Base-by-base conservation (phyloP, 371 early-diverging fungal genomes). In the Rhizopus microsporus region DNA sequence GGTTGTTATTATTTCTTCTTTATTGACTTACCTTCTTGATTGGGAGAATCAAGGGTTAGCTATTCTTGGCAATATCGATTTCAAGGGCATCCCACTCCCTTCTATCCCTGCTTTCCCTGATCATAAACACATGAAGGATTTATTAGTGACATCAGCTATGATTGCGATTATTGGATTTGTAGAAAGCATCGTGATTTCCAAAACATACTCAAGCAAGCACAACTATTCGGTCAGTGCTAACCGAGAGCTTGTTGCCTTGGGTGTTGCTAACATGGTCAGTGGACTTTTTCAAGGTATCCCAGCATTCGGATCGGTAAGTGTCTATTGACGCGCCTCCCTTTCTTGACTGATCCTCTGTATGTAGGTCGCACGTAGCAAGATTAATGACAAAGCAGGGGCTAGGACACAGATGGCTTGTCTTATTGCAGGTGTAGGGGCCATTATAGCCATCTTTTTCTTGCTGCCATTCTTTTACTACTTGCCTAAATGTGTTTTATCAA, bases 141-240 rank as follows among this genome's bases (percentile, higher is more conserved):
- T 80, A 30, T 45, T 77, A 33, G 68, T 80, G 5, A 73, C 74
- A 7, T 69, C 94, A 3, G 88, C 93, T 29, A 79, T 94, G 56
- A 93, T 95, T 56, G 83, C 95, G 17, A 84, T 93, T 64, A 91
- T 96, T 65, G 98, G 97, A 0, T 95, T 96, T 68, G 95, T 98
- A 13, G 96, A 97, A 69, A 88, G 92, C 8, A 88, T 96, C 45
- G 93, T 90, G 5, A 89, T 93, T 23, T 88, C 93, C n/a, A 93
- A 96, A 67, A 92, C 91, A 10, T 97, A 92, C 65, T 92, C 94
- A 0, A 85, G 85, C 46, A 81, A 88, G 54, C 88, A 94, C 77
- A 88, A 93, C 68, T 95, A 96, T 61, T 73, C 89, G 3, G 90
- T 95, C 16, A 91, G 91, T 16, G 89, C 94, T 3, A 96, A 97